Conservation (phyloP, 495 filamentous ascomycete species). For the Choiromyces venosus region DNA sequence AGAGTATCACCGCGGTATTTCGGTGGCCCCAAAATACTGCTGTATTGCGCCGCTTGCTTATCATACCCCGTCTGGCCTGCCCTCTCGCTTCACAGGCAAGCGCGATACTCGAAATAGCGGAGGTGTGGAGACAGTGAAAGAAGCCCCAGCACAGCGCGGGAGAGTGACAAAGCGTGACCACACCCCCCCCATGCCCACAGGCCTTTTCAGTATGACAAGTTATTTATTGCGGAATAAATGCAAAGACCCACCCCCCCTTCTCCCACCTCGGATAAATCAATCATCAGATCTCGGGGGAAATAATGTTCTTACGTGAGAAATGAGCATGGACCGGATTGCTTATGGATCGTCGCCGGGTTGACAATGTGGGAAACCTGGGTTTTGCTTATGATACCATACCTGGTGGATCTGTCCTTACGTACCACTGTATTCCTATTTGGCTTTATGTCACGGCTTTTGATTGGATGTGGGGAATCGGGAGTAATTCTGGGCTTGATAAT, state of each 20-base stretch:
- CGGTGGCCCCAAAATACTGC: not conserved
- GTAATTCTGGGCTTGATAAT: not conserved
- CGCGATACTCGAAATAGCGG: not conserved
- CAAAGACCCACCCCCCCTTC: not conserved
- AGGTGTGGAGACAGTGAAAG: not conserved
- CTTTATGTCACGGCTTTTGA: not conserved
- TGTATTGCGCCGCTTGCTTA: not conserved
- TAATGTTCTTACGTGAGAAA: conserved; percentile 3
- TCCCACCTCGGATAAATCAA: conserved; percentile 1
- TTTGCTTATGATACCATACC: too few species aligned
- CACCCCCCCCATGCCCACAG: not conserved
- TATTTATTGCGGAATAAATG: not conserved
- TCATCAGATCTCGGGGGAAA: not conserved
- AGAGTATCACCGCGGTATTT: not conserved
- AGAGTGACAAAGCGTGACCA: not conserved
- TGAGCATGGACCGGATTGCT: not conserved
- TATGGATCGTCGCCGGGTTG: not conserved
- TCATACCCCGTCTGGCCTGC: not conserved
- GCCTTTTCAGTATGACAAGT: not conserved
- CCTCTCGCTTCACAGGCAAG: not conserved
- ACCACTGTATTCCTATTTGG: not conserved
- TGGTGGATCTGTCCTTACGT: not conserved
- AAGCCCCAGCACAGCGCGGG: not conserved
- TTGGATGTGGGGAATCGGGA: not conserved
- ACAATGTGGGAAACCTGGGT: not conserved